These are phyloP conservation scores for Xylariaceae sp. DNA, from an alignment of 2,329 filamentous ascomycete genomes.

Conservation along the genomic window DNA sequence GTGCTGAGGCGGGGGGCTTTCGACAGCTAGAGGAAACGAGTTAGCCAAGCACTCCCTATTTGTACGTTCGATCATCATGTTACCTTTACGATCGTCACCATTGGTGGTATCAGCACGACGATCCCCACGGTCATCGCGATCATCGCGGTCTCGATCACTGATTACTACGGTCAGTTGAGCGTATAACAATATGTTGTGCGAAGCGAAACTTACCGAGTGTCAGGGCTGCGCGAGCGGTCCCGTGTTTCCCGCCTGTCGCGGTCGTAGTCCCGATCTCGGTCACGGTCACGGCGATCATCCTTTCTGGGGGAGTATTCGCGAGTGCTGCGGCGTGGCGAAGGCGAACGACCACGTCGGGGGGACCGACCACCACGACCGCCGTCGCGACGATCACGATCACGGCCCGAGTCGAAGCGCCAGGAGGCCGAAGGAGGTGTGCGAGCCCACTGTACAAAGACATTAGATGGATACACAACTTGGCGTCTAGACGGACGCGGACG, in stretches of 20 bases:
- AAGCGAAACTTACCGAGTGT: constrained; percentile 32
- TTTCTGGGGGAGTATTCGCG: constrained; percentile 83
- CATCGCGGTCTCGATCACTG: constrained; percentile 54
- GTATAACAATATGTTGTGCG: not conserved
- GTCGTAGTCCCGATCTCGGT: constrained; percentile 54
- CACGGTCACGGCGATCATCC: constrained; percentile 75
- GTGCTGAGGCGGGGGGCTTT: constrained; percentile 76
- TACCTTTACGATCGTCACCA: constrained; percentile 88
- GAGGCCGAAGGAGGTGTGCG: constrained; percentile 95
- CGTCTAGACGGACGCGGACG: constrained; percentile 22
- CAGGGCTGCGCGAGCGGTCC: constrained; percentile 70
- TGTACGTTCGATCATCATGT: no score
- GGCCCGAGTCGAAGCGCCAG: constrained; percentile 94
- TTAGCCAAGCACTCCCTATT: constrained; percentile 19
- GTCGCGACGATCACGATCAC: constrained; percentile 61
- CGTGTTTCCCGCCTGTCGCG: constrained; percentile 50
- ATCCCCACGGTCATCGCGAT: constrained; percentile 62
- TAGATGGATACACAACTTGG: constrained; percentile 13
- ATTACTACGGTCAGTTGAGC: constrained; percentile 4
- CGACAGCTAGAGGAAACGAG: constrained; percentile 44
- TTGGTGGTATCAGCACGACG: constrained; percentile 73
- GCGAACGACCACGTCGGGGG: constrained; percentile 65
- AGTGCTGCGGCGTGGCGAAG: constrained; percentile 69
- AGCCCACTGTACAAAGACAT: constrained; percentile 71
- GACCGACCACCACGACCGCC: constrained; percentile 52